phyloP scores from a whole-genome alignment of 192 early-diverging fungal genomes.

The Geosiphon pyriformis region DNA sequence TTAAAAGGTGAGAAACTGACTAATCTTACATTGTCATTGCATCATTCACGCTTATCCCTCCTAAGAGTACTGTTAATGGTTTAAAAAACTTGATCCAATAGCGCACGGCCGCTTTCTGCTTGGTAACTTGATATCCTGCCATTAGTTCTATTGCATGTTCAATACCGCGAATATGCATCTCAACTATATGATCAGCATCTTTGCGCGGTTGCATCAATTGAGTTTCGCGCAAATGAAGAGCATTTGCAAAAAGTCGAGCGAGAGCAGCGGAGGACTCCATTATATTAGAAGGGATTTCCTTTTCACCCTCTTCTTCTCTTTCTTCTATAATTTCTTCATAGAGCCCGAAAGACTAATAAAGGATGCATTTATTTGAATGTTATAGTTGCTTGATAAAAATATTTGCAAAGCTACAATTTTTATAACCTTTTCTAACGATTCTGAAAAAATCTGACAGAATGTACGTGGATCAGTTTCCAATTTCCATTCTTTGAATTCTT shows the following conservation, averaged over 20 bases:
- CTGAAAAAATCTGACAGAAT: conserved; percentile 34
- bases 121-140: conserved; percentile 5
- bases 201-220: conserved; percentile 28
- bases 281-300: conserved; percentile 23
- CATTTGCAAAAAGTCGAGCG: conserved; percentile 26
- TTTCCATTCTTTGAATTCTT: conserved; percentile 34
- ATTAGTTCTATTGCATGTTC: conserved; percentile 28
- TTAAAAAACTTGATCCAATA: conserved; percentile 45
- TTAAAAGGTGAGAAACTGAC: not conserved
- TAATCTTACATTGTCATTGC: conserved; percentile 38
- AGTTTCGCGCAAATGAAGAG: conserved; percentile 27
- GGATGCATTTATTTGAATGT: not conserved
- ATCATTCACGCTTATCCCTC: conserved; percentile 30
- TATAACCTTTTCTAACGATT: conserved; percentile 39
- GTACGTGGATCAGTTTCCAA: conserved; percentile 22
- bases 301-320: conserved; percentile 30
- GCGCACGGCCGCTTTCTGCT: conserved; percentile 16
- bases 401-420: conserved; percentile 1
- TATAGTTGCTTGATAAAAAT: not conserved
- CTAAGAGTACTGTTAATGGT: conserved; percentile 33
- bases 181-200: conserved; percentile 21
- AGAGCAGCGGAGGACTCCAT: conserved; percentile 35
- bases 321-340: not conserved
- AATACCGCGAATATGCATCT: conserved; percentile 42
- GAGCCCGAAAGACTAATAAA: not conserved